These are phyloP conservation scores for Coemansia sp. DNA, from an alignment of 192 early-diverging fungal species.

Conservation along the genomic window DNA sequence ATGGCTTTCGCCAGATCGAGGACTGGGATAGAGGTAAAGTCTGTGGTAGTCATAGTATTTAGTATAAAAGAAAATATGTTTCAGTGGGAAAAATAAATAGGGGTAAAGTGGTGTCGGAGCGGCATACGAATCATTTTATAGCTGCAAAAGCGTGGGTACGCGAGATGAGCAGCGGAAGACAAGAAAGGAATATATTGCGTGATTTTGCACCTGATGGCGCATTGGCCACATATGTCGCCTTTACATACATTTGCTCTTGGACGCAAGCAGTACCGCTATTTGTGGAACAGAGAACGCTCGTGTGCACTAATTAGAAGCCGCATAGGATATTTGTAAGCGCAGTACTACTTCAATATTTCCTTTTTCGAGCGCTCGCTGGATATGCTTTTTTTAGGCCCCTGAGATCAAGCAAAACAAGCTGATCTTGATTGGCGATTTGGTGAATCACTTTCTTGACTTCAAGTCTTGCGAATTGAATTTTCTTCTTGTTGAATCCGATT, in stretches of 20 bases:
- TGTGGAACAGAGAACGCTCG: neutral
- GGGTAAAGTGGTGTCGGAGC: neutral
- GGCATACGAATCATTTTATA: neutral
- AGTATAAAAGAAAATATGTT: neutral
- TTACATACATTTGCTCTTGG: neutral
- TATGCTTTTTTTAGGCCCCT: neutral
- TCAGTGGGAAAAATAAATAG: neutral
- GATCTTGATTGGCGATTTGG: neutral
- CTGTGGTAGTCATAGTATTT: neutral
- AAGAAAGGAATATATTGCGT: neutral
- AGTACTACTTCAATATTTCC: neutral
- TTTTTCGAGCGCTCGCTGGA: neutral
- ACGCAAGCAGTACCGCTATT: neutral
- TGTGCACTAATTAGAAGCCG: neutral
- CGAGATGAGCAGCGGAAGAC: neutral
- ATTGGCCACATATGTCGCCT: neutral
- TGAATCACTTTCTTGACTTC: conserved; percentile 9
- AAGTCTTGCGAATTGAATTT: neutral
- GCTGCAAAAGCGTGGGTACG: neutral
- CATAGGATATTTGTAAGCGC: neutral
- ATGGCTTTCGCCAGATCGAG: conserved; percentile 23
- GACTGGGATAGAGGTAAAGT: conserved; percentile 29
- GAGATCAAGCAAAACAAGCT: neutral
- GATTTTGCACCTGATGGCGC: conserved; percentile 3
- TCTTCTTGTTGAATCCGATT: conserved; percentile 1